These are phyloP conservation scores for Gypsophila paniculata DNA, from an alignment of 179 eudicot genomes.

Conservation along the genomic window DNA sequence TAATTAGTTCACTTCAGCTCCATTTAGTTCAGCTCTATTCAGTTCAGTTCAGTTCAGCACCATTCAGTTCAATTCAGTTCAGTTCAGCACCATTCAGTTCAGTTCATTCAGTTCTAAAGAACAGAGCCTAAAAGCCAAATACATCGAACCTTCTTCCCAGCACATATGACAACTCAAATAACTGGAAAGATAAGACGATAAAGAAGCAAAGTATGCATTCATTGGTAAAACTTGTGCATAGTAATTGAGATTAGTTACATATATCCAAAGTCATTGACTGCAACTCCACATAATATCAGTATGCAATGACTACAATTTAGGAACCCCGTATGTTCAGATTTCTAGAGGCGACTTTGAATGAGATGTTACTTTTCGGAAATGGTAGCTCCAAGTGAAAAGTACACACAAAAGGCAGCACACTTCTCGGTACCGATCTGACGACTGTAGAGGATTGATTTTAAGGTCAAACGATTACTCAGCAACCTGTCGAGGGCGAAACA, in stretches of 20 bases:
- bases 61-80: no score
- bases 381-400: not conserved
- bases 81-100: no score
- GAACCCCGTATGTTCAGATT: not conserved
- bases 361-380: not conserved
- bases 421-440: not conserved
- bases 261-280: not conserved
- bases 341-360: not conserved
- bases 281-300: not conserved
- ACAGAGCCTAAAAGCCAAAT: no score
- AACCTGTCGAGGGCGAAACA: slow-evolving; percentile 19
- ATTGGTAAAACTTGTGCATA: no score
- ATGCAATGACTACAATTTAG: slow-evolving; percentile 11
- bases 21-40: no score
- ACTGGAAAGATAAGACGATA: not conserved
- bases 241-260: not conserved
- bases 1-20: no score
- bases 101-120: no score
- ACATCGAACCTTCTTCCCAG: no score
- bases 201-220: not conserved
- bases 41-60: no score
- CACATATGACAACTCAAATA: no score
- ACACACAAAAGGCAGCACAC: slow-evolving; percentile 3
- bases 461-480: slow-evolving; percentile 11
- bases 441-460: not conserved